Percentiles rank a stretch among this genome's conserved stretches.
Evolutionary conservation across 2,329 filamentous ascomycete genomes (phyloP).

Genomic region (Periconia macrospinosa): DNA sequence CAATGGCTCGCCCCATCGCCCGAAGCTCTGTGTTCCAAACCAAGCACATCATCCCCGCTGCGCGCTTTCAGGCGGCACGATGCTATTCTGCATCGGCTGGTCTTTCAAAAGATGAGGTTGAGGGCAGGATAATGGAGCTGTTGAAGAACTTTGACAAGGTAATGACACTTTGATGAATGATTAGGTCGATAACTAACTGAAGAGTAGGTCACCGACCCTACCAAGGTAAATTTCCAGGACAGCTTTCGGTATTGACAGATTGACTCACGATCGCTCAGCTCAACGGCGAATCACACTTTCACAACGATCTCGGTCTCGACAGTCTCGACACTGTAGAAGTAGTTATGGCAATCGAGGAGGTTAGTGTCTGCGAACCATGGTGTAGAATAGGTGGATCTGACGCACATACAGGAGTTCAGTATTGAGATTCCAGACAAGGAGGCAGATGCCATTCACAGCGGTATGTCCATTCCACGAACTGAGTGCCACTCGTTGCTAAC

Average conservation of each 20-base stretch:
- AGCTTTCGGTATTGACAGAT: not conserved
- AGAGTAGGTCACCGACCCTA: conserved; percentile 62
- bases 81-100: conserved; percentile 84
- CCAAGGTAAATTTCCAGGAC: conserved; percentile 52
- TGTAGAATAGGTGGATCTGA: conserved; percentile 11
- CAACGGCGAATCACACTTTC: conserved; percentile 81
- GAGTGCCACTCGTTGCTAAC: conserved; percentile 29
- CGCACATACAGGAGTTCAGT: conserved; percentile 67
- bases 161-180: conserved; percentile 34
- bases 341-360: conserved; percentile 99
- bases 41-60: conserved; percentile 63
- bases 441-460: conserved; percentile 89
- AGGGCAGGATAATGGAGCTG: conserved; percentile 89
- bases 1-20: conserved; percentile 63
- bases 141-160: conserved; percentile 98
- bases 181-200: conserved; percentile 27
- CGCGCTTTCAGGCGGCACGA: conserved; percentile 70
- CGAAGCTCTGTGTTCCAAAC: conserved; percentile 64
- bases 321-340: conserved; percentile 98
- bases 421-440: conserved; percentile 99
- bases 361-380: conserved; percentile 44
- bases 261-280: conserved; percentile 62
- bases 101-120: conserved; percentile 80
- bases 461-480: conserved; percentile 57
- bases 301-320: conserved; percentile 95